These are phyloP conservation scores for Trichosporon ovoides DNA, from an alignment of 1,284 basidiomycete species.

Conservation along the genomic window DNA sequence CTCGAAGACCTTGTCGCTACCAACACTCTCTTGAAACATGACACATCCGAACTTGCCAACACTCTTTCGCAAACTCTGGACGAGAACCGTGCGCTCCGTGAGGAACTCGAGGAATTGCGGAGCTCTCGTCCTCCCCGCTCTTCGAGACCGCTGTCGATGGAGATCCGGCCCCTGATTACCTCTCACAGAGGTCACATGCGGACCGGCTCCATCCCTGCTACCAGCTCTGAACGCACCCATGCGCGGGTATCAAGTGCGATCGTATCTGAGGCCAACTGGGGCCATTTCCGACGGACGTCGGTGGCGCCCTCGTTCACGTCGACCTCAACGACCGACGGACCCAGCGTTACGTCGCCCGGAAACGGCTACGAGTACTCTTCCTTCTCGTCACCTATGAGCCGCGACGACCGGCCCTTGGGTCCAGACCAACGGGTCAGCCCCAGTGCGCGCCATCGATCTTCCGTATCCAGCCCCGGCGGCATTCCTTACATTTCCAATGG, in stretches of 20 bases:
- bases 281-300: constrained; percentile 35
- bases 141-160: constrained; percentile 11
- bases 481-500: constrained; percentile 44
- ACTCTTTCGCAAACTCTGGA: constrained; percentile 70
- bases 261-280: constrained; percentile 25
- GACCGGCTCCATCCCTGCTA: constrained; percentile 12
- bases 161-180: constrained; percentile 5
- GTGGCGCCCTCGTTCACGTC: constrained; percentile 39
- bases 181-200: constrained; percentile 5
- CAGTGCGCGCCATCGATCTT: neutral
- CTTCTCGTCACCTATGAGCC: constrained; percentile 3
- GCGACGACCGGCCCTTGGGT: constrained; percentile 1
- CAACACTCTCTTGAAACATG: constrained; percentile 72
- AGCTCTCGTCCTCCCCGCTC: neutral
- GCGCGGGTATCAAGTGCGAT: constrained; percentile 15
- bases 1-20: constrained; percentile 75
- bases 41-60: constrained; percentile 70
- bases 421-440: constrained; percentile 7
- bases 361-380: constrained; percentile 18
- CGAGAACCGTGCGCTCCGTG: constrained; percentile 62
- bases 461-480: constrained; percentile 19
- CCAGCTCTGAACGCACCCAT: constrained; percentile 7
- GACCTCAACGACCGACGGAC: constrained; percentile 25
- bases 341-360: constrained; percentile 26
- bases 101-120: constrained; percentile 67